A percentile compares a stretch with the other conserved stretches of the same genome.
Conservation (phyloP, 768 basidiomycete genomes). For the Lactarius hengduanensis region DNA sequence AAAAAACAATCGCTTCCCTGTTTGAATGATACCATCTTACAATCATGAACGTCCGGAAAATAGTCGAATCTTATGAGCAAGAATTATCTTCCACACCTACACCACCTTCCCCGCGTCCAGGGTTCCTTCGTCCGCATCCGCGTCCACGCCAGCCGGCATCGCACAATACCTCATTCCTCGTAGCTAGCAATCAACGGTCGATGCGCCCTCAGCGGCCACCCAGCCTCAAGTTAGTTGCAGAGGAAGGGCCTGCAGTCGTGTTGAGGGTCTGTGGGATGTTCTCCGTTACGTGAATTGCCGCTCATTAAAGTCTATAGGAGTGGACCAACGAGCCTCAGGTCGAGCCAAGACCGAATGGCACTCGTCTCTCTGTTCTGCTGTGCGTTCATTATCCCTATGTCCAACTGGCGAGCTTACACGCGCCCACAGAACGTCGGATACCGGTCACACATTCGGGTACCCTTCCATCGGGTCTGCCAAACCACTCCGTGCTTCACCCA, state of each 20-base stretch:
- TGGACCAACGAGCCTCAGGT: slow-evolving; percentile 14
- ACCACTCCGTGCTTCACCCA: not conserved
- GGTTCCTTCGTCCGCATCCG: not conserved
- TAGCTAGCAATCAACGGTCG: not conserved
- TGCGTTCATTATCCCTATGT: not conserved
- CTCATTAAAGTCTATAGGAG: slow-evolving; percentile 9
- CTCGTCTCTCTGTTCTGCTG: slow-evolving; percentile 16
- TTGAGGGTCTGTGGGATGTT: slow-evolving; percentile 13
- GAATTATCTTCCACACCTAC: not conserved
- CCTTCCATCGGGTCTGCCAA: slow-evolving; percentile 9
- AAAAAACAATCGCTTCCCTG: not conserved
- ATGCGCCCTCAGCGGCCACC: slow-evolving; percentile 10
- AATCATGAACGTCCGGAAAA: slow-evolving; percentile 22
- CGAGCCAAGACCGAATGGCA: not conserved
- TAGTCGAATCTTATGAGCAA: slow-evolving; percentile 22
- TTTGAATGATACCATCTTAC: slow-evolving; percentile 13
- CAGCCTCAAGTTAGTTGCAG: slow-evolving; percentile 13
- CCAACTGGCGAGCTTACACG: not conserved
- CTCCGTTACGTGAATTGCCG: not conserved
- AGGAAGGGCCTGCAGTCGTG: slow-evolving; percentile 11
- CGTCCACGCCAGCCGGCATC: not conserved
- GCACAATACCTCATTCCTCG: not conserved
- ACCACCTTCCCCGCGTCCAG: not conserved
- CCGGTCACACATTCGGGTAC: not conserved
- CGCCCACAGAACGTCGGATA: slow-evolving; percentile 12